Conservation (phyloP, 1,284 basidiomycete species). For the Melampsora larici-populina region DNA sequence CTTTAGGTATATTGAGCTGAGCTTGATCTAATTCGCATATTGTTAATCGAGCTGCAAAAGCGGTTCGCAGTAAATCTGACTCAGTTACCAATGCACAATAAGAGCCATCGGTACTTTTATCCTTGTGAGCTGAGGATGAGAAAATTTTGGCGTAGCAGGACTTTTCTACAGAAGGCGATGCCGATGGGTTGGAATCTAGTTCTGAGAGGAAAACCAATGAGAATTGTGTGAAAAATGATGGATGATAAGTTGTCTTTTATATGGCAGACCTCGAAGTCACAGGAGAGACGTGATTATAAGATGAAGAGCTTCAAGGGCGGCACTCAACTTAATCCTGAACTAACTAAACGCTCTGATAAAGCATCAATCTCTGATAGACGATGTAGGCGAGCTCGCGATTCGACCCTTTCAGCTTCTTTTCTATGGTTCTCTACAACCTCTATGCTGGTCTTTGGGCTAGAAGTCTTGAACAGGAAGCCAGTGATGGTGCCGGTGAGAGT, state of each 20-base stretch:
- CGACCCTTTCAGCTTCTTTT: too few species aligned
- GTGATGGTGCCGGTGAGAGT: too few species aligned
- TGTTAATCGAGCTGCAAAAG: slow-evolving; percentile 39
- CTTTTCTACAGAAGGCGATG: not conserved
- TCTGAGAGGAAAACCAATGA: not conserved
- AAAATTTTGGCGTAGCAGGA: not conserved
- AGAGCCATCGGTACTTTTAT: not conserved
- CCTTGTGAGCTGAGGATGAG: not conserved
- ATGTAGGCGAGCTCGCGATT: not conserved
- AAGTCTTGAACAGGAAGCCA: too few species aligned
- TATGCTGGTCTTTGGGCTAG: too few species aligned
- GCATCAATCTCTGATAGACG: not conserved
- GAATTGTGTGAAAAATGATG: not conserved
- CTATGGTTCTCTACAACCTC: too few species aligned
- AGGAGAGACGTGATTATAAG: not conserved
- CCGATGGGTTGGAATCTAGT: not conserved
- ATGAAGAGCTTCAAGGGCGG: too few species aligned
- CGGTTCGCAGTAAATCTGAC: slow-evolving; percentile 20
- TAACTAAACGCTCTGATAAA: not conserved
- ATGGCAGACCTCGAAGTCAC: not conserved
- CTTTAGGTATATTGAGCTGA: slow-evolving; percentile 13
- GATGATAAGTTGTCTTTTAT: not conserved
- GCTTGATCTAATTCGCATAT: slow-evolving; percentile 35
- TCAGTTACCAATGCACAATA: slow-evolving; percentile 16
- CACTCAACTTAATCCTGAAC: not conserved